Evolutionary conservation across 2,329 filamentous ascomycete species (phyloP).

Genomic region (Phialophora tarda): DNA sequence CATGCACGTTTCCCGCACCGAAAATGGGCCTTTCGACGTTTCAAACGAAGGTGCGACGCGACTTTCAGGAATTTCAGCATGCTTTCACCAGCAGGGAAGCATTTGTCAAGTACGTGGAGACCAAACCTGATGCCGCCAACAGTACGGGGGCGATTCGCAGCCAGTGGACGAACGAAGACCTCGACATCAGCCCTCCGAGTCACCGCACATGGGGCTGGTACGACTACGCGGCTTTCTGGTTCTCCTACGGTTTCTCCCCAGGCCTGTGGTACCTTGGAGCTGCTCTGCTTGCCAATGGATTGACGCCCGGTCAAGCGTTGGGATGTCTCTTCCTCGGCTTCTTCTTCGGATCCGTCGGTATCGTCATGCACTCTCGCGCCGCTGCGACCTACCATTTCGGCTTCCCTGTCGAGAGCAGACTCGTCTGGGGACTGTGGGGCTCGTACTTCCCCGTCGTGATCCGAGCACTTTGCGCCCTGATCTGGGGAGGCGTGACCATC

Average conservation of each 20-base stretch:
- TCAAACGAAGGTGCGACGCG: conserved; percentile 9
- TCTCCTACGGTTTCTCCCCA: conserved; percentile 27
- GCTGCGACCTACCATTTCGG: conserved; percentile 51
- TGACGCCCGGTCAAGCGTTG: conserved; percentile 26
- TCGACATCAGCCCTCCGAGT: conserved; percentile 25
- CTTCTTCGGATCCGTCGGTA: conserved; percentile 40
- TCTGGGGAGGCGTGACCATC: conserved; percentile 18
- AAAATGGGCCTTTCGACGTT: conserved; percentile 13
- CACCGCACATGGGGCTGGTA: conserved; percentile 29
- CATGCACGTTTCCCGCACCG: too few relatives aligned
- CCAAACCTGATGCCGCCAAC: conserved; percentile 11
- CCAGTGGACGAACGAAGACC: conserved; percentile 32
- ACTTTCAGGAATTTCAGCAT: conserved; percentile 18
- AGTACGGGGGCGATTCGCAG: conserved; percentile 8
- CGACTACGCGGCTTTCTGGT: conserved; percentile 32
- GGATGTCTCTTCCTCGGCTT: conserved; percentile 48
- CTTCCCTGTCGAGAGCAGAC: conserved; percentile 48
- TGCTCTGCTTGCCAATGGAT: conserved; percentile 21
- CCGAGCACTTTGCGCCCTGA: conserved; percentile 39
- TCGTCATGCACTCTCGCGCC: conserved; percentile 31
- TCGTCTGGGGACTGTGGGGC: conserved; percentile 51
- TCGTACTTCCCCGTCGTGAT: conserved; percentile 53
- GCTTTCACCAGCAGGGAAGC: conserved; percentile 25
- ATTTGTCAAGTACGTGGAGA: conserved; percentile 26
- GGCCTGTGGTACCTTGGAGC: conserved; percentile 25